These are phyloP conservation scores for Glomus cerebriforme DNA, from an alignment of 192 early-diverging fungal species.

Conservation along the genomic window DNA sequence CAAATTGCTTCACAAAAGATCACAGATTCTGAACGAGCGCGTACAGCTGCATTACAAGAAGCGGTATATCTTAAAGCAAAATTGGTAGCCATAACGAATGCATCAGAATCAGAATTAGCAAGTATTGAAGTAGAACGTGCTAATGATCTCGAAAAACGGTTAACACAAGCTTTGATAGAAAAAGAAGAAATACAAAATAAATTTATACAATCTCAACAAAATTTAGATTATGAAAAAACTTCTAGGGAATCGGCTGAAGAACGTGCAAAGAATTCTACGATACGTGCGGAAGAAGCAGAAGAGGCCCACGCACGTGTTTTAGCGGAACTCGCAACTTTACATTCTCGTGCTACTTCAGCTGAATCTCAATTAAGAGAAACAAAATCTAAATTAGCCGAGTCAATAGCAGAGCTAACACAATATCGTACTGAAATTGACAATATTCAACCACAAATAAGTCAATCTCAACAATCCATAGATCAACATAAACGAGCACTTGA, in stretches of 20 bases:
- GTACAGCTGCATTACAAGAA: slow-evolving; percentile 55
- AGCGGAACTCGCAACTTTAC: slow-evolving; percentile 42
- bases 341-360: slow-evolving; percentile 42
- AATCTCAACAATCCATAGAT: slow-evolving; percentile 41
- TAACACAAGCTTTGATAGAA: slow-evolving; percentile 44
- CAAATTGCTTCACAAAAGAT: slow-evolving; percentile 51
- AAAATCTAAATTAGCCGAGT: slow-evolving; percentile 36
- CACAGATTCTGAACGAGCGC: slow-evolving; percentile 49
- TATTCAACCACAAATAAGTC: slow-evolving; percentile 31
- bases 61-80: slow-evolving; percentile 55
- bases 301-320: slow-evolving; percentile 48
- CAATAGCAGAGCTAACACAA: slow-evolving; percentile 39
- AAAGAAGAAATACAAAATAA: slow-evolving; percentile 39
- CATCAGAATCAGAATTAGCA: slow-evolving; percentile 37
- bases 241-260: slow-evolving; percentile 47
- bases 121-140: slow-evolving; percentile 46
- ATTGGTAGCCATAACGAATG: slow-evolving; percentile 43
- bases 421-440: slow-evolving; percentile 39
- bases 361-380: slow-evolving; percentile 45
- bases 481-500: slow-evolving; percentile 47
- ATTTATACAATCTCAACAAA: slow-evolving; percentile 47
- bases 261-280: slow-evolving; percentile 39
- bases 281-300: slow-evolving; percentile 47
- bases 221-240: slow-evolving; percentile 44
- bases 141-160: slow-evolving; percentile 44